Evolutionary conservation across 495 filamentous ascomycete genomes (phyloP), one percentile per base, ranked within the genome.

Genomic region (Hypoxylon lienhwacheense): DNA sequence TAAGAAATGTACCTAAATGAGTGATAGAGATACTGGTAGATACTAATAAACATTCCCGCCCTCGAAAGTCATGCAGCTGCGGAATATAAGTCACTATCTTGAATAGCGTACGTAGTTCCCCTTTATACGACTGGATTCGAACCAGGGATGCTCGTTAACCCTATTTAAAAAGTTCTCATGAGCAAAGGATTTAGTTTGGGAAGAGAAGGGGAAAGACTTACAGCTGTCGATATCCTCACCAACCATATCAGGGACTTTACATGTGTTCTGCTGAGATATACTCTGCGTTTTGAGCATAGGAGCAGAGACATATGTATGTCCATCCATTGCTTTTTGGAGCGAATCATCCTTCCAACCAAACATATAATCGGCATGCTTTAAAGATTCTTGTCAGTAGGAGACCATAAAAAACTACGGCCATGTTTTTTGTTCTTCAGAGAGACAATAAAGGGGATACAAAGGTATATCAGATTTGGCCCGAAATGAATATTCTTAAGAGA

Each of bases 331-430:
- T 44, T 49, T 55, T 44, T 70, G 67, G 7, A 67, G 60, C 7
- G 62, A 59, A 37, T 67, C 44, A 24, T 64, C 67, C 39, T 67
- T 66, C 67, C 67, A 67, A 1, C 67, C 65, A 37, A 70, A 70
- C 6, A 67, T 25, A 43, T 67, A 70, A 11, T 70, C 67, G 14
- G 65, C 67, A 37, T 70, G 67, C n/a, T n/a, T n/a, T n/a, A n/a
- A n/a, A n/a, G n/a, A n/a, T n/a, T n/a, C n/a, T n/a, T n/a, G n/a
- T n/a, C n/a, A n/a, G n/a, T n/a, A n/a, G n/a, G n/a, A n/a, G n/a
- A n/a, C n/a, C n/a, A n/a, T n/a, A n/a, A n/a, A n/a, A n/a, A n/a
- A n/a, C n/a, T n/a, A n/a, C n/a, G n/a, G n/a, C n/a, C n/a, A n/a
- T n/a, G n/a, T n/a, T n/a, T n/a, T n/a, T n/a, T n/a, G n/a, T n/a